Percentiles rank a stretch among this genome's conserved stretches.
Evolutionary conservation across 345 rosid genomes (phyloP).

Genomic region (Pseudoturritis turrita): DNA sequence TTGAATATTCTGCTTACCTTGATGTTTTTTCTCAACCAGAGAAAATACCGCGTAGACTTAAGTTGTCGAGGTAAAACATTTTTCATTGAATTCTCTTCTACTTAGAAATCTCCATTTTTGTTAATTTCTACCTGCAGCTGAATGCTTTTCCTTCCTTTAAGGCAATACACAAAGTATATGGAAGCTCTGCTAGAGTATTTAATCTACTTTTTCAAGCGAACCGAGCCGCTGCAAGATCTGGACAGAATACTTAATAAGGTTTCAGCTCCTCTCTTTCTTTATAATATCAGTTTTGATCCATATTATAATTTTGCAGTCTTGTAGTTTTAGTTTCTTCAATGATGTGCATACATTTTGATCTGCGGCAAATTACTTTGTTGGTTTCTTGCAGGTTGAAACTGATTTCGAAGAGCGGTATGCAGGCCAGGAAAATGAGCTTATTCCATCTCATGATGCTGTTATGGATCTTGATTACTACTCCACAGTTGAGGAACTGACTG

Average conservation of each 20-base stretch:
- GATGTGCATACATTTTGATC: background rate
- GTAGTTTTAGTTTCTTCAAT: constrained; percentile 1
- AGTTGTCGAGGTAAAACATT: constrained; percentile 51
- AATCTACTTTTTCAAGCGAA: constrained; percentile 69
- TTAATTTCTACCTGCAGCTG: constrained; percentile 20
- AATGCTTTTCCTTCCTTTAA: constrained; percentile 29
- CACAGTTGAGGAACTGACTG: constrained; percentile 78
- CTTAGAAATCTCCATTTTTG: background rate
- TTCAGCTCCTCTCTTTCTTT: background rate
- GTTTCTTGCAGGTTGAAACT: constrained; percentile 47
- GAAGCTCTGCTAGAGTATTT: constrained; percentile 75
- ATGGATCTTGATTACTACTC: constrained; percentile 91
- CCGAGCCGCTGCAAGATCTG: constrained; percentile 93
- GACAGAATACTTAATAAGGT: constrained; percentile 81
- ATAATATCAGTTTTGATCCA: background rate
- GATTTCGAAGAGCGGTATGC: constrained; percentile 82
- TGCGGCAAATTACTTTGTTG: background rate
- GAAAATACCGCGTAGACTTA: constrained; percentile 51
- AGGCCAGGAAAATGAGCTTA: constrained; percentile 53
- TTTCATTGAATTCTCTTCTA: background rate
- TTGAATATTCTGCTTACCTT: constrained; percentile 84
- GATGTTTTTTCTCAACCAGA: constrained; percentile 64
- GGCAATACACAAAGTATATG: constrained; percentile 78
- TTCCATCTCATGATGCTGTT: constrained; percentile 36
- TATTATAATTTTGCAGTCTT: background rate